phyloP scores from a whole-genome alignment of 257 asterid species.

The Ilex asprella region DNA sequence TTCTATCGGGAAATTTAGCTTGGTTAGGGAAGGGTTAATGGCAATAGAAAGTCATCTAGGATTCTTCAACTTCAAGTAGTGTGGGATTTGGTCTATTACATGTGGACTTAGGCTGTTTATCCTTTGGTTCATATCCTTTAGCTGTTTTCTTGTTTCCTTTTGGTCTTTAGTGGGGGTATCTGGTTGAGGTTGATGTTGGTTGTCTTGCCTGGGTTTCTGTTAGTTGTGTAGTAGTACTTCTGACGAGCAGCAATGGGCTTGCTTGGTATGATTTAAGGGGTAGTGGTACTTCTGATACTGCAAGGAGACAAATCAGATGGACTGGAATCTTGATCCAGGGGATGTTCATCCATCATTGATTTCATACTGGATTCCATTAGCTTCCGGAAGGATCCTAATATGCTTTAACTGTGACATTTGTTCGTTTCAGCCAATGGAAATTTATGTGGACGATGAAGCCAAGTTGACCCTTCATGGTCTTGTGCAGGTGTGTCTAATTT shows the following conservation, averaged over 20 bases:
- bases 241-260: slow-evolving; percentile 16
- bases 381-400: slow-evolving; percentile 70
- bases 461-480: slow-evolving; percentile 97
- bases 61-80: slow-evolving; percentile 12
- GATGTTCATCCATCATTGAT: slow-evolving; percentile 46
- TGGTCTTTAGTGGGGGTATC: not conserved
- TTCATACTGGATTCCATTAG: slow-evolving; percentile 56
- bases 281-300: slow-evolving; percentile 11
- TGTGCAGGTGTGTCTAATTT: slow-evolving; percentile 54
- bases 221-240: slow-evolving; percentile 12
- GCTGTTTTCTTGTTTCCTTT: slow-evolving; percentile 3
- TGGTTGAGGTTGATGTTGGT: slow-evolving; percentile 6
- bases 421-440: slow-evolving; percentile 96
- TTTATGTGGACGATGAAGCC: slow-evolving; percentile 93
- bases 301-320: slow-evolving; percentile 47
- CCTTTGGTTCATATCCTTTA: slow-evolving; percentile 1
- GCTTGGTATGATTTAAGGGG: slow-evolving; percentile 20
- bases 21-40: slow-evolving; percentile 9
- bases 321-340: slow-evolving; percentile 32
- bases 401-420: slow-evolving; percentile 71
- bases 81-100: slow-evolving; percentile 3
- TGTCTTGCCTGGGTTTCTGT: slow-evolving; percentile 6
- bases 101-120: slow-evolving; percentile 6
- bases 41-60: slow-evolving; percentile 12
- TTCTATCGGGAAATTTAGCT: slow-evolving; percentile 12